Base-by-base conservation (phyloP, 2,329 filamentous ascomycete species). In the Aspergillus thermomutatus region DNA sequence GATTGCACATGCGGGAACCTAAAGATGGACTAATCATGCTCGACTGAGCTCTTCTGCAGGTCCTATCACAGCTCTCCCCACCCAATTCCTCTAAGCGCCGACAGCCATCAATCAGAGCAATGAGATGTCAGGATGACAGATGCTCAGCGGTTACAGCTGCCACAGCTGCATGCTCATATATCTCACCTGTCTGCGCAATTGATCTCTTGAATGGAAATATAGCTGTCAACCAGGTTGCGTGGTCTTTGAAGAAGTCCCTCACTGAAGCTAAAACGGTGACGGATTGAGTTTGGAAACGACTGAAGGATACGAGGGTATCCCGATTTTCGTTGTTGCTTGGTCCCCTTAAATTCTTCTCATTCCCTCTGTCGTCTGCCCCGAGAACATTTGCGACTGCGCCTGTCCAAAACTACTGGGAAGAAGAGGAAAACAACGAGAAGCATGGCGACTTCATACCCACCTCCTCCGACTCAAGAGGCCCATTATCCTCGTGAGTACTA, bases 391-490 rank as follows among this genome's bases (percentile, higher is more conserved):
- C 57, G 41, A 10, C 54, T 55, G 3, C 59, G 47, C 0, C 48
- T 53, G 7, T 56, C 56, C n/a, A 53, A 17, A 27, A 45, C n/a
- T n/a, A 53, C 6, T 49, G 31, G 2, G 49, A 51, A 23, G 47
- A 40, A 25, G 21, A 56, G 14, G 48, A 59, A 10, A 59, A 59
- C 26, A 56, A 54, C 47, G 51, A n/a, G 4, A 49, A 53, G 19
- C 31, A 57, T 57, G 55, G 28, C 55, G 21, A 47, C 28, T 17
- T 17, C 43, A 9, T 71, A 69, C 25, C 65, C 65, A 2, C 67
- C 68, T 17, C 67, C 68, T 3, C 68, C 69, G 7, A 57, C 40
- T 9, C 65, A 69, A 21, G 58, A 62, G 0, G 49, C 57, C n/a
- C 59, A 66, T 9, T 46, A 58, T 17, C 34, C 61, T 57, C 58